Conservation (phyloP, 352 stramenopile species). For the Phytophthora vignae region DNA sequence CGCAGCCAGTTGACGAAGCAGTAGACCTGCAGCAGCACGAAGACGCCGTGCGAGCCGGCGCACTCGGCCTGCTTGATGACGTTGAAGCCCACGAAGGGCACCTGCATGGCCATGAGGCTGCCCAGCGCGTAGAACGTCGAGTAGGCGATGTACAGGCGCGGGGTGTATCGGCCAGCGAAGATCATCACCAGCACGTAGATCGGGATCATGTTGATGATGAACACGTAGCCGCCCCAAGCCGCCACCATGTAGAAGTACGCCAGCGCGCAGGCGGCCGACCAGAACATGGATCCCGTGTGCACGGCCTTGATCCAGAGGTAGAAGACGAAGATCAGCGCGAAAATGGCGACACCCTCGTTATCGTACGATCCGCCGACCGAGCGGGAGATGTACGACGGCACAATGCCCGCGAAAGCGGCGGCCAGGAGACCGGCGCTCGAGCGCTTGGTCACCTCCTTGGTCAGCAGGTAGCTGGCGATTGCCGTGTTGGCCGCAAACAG, state of each 20-base stretch:
- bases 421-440: conserved; percentile 91
- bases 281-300: conserved; percentile 91
- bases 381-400: conserved; percentile 97
- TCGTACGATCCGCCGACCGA: conserved; percentile 98
- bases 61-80: conserved; percentile 93
- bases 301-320: conserved; percentile 97
- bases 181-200: conserved; percentile 96
- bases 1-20: conserved; percentile 81
- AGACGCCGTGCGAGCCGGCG: conserved; percentile 92
- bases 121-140: conserved; percentile 97
- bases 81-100: conserved; percentile 98
- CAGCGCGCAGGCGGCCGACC: conserved; percentile 83
- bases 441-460: conserved; percentile 90
- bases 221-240: conserved; percentile 98
- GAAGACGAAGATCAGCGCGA: conserved; percentile 98
- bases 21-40: conserved; percentile 92
- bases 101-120: conserved; percentile 96
- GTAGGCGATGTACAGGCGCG: conserved; percentile 97
- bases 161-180: conserved; percentile 93
- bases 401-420: conserved; percentile 95
- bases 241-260: conserved; percentile 98
- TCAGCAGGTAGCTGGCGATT: conserved; percentile 91
- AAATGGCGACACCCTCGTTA: conserved; percentile 98
- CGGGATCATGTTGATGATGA: conserved; percentile 99
- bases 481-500: conserved; percentile 92